phyloP scores from a whole-genome alignment of 2,329 filamentous ascomycete genomes.

The Aspergillus candidus region DNA sequence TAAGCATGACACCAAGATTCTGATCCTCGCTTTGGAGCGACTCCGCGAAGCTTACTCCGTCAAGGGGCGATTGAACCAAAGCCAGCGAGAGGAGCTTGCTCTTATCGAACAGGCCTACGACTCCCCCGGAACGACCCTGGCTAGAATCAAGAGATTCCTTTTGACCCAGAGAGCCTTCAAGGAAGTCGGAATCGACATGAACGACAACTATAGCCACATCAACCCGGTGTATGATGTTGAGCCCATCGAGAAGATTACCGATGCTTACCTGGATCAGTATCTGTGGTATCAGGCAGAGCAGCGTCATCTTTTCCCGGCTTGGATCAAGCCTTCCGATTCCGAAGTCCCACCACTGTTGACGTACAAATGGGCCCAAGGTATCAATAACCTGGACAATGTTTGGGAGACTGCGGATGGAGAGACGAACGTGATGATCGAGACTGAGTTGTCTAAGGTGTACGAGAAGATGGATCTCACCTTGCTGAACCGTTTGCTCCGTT shows the following conservation, averaged over 20 bases:
- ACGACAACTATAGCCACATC: constrained; percentile 98
- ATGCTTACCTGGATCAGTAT: constrained; percentile 97
- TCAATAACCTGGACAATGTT: constrained; percentile 93
- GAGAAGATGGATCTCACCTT: constrained; percentile 98
- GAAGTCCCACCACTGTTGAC: constrained; percentile 90
- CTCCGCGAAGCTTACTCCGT: constrained; percentile 95
- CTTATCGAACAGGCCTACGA: constrained; percentile 98
- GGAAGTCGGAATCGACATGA: constrained; percentile 99
- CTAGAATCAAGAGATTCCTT: constrained; percentile 94
- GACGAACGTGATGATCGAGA: constrained; percentile 98
- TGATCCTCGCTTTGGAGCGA: constrained; percentile 90
- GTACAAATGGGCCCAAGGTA: constrained; percentile 99
- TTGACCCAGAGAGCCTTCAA: constrained; percentile 98
- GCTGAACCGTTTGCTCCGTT: constrained; percentile 80
- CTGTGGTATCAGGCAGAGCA: constrained; percentile 99
- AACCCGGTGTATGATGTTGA: constrained; percentile 99
- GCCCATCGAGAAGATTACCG: constrained; percentile 98
- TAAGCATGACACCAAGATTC: constrained; percentile 98
- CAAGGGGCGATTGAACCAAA: constrained; percentile 94
- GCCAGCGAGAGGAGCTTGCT: constrained; percentile 91
- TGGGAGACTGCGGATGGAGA: constrained; percentile 93
- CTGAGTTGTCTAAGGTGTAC: constrained; percentile 96
- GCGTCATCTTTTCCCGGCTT: constrained; percentile 90
- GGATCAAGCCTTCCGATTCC: constrained; percentile 98
- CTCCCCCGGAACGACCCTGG: constrained; percentile 89